Evolutionary conservation across 768 basidiomycete species (phyloP).

Genomic region (Kwoniella sp.): DNA sequence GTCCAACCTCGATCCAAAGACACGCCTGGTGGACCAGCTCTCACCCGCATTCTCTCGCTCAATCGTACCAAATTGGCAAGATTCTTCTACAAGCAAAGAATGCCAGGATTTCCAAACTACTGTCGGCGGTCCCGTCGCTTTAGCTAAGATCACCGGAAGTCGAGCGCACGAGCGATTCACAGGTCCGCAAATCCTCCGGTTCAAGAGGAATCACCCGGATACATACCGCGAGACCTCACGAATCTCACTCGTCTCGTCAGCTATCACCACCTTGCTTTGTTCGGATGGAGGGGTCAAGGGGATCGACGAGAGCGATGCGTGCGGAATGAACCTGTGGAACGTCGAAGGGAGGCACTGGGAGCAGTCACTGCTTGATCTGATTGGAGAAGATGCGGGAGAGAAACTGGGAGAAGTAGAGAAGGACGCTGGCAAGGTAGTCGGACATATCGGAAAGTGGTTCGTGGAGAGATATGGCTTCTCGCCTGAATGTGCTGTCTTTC

Average conservation of each 20-base stretch:
- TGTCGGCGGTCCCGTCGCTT: slow-evolving; percentile 69
- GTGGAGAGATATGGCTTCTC: slow-evolving; percentile 72
- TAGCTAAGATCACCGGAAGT: slow-evolving; percentile 77
- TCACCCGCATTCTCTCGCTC: slow-evolving; percentile 69
- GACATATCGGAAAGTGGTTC: slow-evolving; percentile 71
- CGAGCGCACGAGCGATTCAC: slow-evolving; percentile 87
- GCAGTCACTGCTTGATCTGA: slow-evolving; percentile 63
- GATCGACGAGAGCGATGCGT: slow-evolving; percentile 83
- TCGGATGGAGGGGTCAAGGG: slow-evolving; percentile 70
- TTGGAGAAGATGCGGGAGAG: slow-evolving; percentile 64
- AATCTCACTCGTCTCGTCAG: slow-evolving; percentile 80
- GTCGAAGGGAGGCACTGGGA: slow-evolving; percentile 69
- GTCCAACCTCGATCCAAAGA: slow-evolving; percentile 61
- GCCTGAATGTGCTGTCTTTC: slow-evolving; percentile 73
- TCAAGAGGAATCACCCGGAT: slow-evolving; percentile 54
- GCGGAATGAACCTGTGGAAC: slow-evolving; percentile 86
- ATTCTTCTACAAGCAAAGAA: slow-evolving; percentile 77
- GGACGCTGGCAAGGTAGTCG: slow-evolving; percentile 69
- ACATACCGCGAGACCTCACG: slow-evolving; percentile 64
- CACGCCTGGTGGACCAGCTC: slow-evolving; percentile 65
- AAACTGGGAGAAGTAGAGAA: slow-evolving; percentile 79
- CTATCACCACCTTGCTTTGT: slow-evolving; percentile 75
- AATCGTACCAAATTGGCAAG: slow-evolving; percentile 84
- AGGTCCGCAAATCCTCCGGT: slow-evolving; percentile 77
- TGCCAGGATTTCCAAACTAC: slow-evolving; percentile 69